These are phyloP conservation scores for Yamadazyma membranifaciens DNA, from an alignment of 1,139 yeast genomes.

Conservation along the genomic window DNA sequence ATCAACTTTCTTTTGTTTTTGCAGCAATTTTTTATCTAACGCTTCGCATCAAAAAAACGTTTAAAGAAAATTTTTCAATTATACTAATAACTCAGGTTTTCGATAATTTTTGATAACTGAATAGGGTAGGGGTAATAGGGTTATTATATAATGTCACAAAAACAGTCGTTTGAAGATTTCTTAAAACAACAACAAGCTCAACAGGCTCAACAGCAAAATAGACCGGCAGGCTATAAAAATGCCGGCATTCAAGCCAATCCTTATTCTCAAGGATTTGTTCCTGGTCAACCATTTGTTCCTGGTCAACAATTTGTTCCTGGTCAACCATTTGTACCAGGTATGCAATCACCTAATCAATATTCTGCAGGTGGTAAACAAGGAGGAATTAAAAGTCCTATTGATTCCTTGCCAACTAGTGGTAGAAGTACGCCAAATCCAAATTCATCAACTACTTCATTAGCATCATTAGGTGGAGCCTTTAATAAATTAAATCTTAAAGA, in stretches of 20 bases:
- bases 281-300: conserved; percentile 2
- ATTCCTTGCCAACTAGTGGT: conserved; percentile 43
- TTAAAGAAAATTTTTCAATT: conserved; percentile 2
- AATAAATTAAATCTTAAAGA: conserved; percentile 55
- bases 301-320: conserved; percentile 16
- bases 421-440: conserved; percentile 36
- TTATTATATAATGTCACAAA: conserved; percentile 18
- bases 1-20: background rate
- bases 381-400: conserved; percentile 25
- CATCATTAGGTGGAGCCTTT: conserved; percentile 70
- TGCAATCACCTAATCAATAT: background rate
- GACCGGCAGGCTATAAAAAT: conserved; percentile 25
- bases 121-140: background rate
- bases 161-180: conserved; percentile 28
- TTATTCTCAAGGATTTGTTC: conserved; percentile 16
- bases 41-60: conserved; percentile 3
- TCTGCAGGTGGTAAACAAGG: background rate
- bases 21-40: background rate
- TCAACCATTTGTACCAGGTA: background rate
- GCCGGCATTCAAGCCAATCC: conserved; percentile 16
- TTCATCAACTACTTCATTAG: conserved; percentile 64
- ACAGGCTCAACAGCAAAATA: conserved; percentile 21
- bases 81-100: background rate
- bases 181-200: conserved; percentile 23
- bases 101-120: too few relatives aligned